phyloP scores from a whole-genome alignment of 75 land plant genomes.

The Sequoia sempervirens region DNA sequence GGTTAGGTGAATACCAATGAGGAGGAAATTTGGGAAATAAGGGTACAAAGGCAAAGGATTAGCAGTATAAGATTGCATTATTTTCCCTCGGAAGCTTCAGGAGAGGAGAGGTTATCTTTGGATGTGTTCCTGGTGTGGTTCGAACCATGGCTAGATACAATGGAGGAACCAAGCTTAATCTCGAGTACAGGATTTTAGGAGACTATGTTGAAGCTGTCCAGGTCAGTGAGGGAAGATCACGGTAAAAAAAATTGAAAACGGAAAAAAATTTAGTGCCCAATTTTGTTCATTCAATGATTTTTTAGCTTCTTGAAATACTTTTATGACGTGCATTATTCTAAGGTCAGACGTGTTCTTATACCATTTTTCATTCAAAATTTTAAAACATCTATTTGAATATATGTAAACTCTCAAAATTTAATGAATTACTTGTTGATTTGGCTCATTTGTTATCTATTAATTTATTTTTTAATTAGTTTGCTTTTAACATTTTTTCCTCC shows the following conservation, averaged over 20 bases:
- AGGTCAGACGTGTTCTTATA: too few species aligned
- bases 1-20: too few species aligned
- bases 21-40: neutral
- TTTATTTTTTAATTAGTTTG: neutral
- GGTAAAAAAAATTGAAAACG: neutral
- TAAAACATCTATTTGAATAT: neutral
- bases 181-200: too few species aligned
- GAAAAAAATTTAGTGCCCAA: neutral
- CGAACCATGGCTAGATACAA: neutral
- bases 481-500: neutral
- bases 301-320: neutral
- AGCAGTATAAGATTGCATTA: constrained; percentile 38
- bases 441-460: neutral
- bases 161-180: too few species aligned
- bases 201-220: constrained; percentile 29
- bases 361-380: neutral
- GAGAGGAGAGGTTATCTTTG: constrained; percentile 85
- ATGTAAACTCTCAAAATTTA: neutral
- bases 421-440: neutral
- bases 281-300: neutral
- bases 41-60: neutral
- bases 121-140: constrained; percentile 82
- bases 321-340: too few species aligned
- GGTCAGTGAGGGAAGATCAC: constrained; percentile 38
- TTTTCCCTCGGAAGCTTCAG: constrained; percentile 96